phyloP scores from a whole-genome alignment of 2,329 filamentous ascomycete species.

The Trichoderma guizhouense region DNA sequence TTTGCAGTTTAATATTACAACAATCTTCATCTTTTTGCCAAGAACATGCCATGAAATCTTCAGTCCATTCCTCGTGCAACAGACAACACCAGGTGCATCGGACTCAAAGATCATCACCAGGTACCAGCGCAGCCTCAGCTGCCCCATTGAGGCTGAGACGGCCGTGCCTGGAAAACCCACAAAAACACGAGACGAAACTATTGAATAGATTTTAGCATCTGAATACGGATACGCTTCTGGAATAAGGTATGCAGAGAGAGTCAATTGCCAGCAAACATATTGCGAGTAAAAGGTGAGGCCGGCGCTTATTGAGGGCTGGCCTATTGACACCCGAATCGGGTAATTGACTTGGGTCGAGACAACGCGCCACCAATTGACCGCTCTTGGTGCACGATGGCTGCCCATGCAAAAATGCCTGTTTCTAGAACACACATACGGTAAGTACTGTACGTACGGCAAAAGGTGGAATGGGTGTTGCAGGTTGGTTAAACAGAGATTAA shows the following conservation, averaged over 20 bases:
- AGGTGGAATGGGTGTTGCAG: neutral
- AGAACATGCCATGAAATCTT: neutral
- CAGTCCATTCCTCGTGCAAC: neutral
- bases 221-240: neutral
- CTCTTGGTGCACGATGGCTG: neutral
- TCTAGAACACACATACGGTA: no score
- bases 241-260: neutral
- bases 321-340: slow-evolving; percentile 19
- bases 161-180: neutral
- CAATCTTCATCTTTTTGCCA: neutral
- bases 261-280: neutral
- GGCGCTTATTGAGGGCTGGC: slow-evolving; percentile 17
- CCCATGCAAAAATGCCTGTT: neutral
- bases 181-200: neutral
- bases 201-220: neutral
- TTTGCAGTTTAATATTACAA: neutral
- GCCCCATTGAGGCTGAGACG: neutral
- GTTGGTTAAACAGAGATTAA: no score
- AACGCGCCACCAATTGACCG: neutral
- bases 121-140: neutral
- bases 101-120: neutral
- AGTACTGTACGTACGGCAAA: neutral
- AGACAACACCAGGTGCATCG: neutral
- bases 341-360: neutral
- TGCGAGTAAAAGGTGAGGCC: neutral